Base-by-base conservation (phyloP, 805 yeast species). In the Ascoidea asiatica region DNA sequence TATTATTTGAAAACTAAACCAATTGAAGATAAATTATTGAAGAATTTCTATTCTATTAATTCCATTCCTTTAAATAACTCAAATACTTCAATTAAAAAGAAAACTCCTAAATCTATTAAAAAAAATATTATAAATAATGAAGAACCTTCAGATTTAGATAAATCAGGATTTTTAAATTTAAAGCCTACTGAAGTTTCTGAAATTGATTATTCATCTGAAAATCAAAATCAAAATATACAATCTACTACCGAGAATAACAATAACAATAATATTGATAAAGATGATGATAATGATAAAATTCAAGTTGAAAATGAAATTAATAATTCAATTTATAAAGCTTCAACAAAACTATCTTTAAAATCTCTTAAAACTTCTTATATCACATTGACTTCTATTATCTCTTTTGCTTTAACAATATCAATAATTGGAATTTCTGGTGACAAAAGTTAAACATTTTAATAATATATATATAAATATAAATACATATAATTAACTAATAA, bases 401-500 rank as follows among this genome's bases (percentile, higher is more conserved):
- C 71, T 6, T 48, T 62, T 11, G 71, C 77, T 0, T 70, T 76
- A 44, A 55, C 68, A 4, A 57, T 79, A 43, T 67, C 79, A 19
- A 53, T 67, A 8, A 56, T 79, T 49, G 86, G 86, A 13, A 65
- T 75, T 44, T 54, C 73, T 45, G 86, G 86, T 11, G 86, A 79
- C 54, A 53, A 48, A 43, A 52, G 33, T 19, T 29, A 21, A 22
- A n/a, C 19, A 20, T 17, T 21, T 40, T n/a, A 21, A 21, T 40
- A 23, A 40, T 40, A 40, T 23, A 21, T n/a, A 40, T 23, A 40
- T 40, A n/a, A 13, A 7, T 22, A 17, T 19, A 39, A 18, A 39
- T n/a, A 39, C 13, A 39, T n/a, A 17, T 39, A 21, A 8, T 18
- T 21, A 37, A 15, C 7, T 37, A 37, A 15, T 37, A 15, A 37